Percentiles rank a stretch among this genome's conserved stretches.
Evolutionary conservation across 208 protist species (phyloP).

Genomic region (Leishmania gerbilli): DNA sequence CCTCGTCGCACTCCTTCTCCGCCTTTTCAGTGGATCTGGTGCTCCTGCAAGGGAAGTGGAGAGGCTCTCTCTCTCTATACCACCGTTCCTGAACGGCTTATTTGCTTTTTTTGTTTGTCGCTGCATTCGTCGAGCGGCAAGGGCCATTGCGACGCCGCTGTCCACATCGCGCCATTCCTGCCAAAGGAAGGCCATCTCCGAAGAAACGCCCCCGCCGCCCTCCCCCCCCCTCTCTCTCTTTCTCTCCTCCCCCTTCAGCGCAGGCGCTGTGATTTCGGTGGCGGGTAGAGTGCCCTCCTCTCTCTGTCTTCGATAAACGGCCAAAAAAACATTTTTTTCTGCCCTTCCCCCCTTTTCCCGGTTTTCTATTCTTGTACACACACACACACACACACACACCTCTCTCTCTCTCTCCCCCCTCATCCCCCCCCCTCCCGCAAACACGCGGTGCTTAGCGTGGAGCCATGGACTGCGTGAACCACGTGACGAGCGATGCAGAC

Average conservation of each 20-base stretch:
- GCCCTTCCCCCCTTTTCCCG: neutral
- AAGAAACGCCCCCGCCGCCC: no score
- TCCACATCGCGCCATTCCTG: neutral
- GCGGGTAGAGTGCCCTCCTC: neutral
- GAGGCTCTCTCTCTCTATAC: neutral
- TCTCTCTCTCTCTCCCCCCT: neutral
- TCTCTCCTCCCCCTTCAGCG: neutral
- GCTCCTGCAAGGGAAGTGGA: neutral
- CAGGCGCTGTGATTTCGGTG: neutral
- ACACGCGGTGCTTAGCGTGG: slow-evolving; percentile 1
- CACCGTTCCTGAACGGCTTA: neutral
- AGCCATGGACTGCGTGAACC: slow-evolving; percentile 72
- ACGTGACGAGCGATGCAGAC: slow-evolving; percentile 52
- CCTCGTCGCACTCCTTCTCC: neutral
- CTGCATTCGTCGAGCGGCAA: neutral
- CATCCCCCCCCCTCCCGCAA: neutral
- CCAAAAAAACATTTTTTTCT: no score
- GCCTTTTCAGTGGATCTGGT: neutral
- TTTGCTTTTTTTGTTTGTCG: neutral
- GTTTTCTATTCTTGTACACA: no score
- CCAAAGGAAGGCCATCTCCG: neutral
- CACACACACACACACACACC: no score
- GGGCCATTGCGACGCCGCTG: neutral
- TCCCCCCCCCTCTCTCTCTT: no score
- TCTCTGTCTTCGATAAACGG: neutral